These are phyloP conservation scores for Fibroporia radiculosa DNA, from an alignment of 768 basidiomycete genomes.

Conservation along the genomic window DNA sequence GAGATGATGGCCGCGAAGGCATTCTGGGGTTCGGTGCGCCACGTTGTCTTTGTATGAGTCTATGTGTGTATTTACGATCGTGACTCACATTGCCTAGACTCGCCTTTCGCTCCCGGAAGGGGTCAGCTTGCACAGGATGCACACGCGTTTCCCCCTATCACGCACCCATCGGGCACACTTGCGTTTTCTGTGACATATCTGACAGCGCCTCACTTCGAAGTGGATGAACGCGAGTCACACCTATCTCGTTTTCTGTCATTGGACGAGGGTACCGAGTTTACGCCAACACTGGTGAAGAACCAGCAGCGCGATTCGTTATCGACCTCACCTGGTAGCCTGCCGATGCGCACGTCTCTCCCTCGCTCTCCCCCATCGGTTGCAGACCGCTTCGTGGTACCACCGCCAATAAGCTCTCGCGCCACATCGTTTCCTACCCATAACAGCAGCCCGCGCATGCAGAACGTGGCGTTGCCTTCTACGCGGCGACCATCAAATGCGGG, in stretches of 20 bases:
- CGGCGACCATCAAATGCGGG: slow-evolving; percentile 27
- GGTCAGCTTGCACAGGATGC: slow-evolving; percentile 40
- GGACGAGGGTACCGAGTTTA: slow-evolving; percentile 59
- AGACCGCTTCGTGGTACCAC: slow-evolving; percentile 38
- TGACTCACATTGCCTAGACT: slow-evolving; percentile 22
- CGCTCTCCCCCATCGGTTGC: slow-evolving; percentile 36
- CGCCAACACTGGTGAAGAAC: slow-evolving; percentile 64
- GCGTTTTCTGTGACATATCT: slow-evolving; percentile 59
- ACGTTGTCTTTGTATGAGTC: background rate
- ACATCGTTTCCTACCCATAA: slow-evolving; percentile 25
- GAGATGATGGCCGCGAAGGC: slow-evolving; percentile 20
- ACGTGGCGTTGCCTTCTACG: slow-evolving; percentile 27
- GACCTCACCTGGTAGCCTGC: slow-evolving; percentile 33
- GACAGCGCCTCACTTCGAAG: slow-evolving; percentile 55
- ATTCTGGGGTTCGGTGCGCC: slow-evolving; percentile 31
- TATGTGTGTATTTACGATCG: background rate
- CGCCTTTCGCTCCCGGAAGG: slow-evolving; percentile 30
- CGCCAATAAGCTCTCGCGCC: slow-evolving; percentile 26
- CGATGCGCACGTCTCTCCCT: slow-evolving; percentile 35
- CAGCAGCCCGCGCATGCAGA: slow-evolving; percentile 28
- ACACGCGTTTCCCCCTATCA: slow-evolving; percentile 58
- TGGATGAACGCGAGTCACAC: slow-evolving; percentile 72
- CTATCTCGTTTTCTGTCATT: slow-evolving; percentile 66
- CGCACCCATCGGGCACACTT: slow-evolving; percentile 62
- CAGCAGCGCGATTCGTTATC: slow-evolving; percentile 50